phyloP scores from a whole-genome alignment of 306 rosid genomes.

The Cucumis cinereus region DNA sequence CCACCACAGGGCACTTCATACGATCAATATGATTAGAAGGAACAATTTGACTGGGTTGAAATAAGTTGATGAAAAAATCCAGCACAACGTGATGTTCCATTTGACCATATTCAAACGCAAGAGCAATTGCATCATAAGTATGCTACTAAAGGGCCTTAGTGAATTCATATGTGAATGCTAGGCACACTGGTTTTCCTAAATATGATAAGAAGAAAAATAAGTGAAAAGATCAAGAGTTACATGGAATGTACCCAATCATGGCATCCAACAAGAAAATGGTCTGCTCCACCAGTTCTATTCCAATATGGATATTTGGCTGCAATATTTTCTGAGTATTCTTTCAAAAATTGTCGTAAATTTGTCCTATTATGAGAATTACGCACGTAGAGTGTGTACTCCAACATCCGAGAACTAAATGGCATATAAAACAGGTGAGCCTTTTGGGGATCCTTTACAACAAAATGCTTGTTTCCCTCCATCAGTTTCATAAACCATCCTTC shows the following conservation, averaged over 20 bases:
- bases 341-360: constrained; percentile 61
- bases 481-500: constrained; percentile 98
- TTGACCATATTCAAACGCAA: background rate
- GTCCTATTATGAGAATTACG: constrained; percentile 88
- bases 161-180: background rate
- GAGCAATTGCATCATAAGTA: background rate
- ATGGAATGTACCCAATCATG: constrained; percentile 75
- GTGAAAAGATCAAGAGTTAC: background rate
- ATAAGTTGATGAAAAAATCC: background rate
- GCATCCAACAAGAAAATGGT: constrained; percentile 95
- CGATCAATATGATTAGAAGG: background rate
- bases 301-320: constrained; percentile 64
- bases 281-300: constrained; percentile 84
- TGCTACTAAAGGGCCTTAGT: background rate
- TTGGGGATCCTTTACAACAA: constrained; percentile 62
- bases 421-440: constrained; percentile 87
- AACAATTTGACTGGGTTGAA: background rate
- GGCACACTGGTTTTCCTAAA: background rate
- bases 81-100: background rate
- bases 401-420: constrained; percentile 86
- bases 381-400: constrained; percentile 56
- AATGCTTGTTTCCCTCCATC: constrained; percentile 67
- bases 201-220: background rate
- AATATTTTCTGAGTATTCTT: constrained; percentile 57
- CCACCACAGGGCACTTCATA: background rate